Evolutionary conservation across 441 rosid species (phyloP).

Genomic region (Arabidopsis hybrid): DNA sequence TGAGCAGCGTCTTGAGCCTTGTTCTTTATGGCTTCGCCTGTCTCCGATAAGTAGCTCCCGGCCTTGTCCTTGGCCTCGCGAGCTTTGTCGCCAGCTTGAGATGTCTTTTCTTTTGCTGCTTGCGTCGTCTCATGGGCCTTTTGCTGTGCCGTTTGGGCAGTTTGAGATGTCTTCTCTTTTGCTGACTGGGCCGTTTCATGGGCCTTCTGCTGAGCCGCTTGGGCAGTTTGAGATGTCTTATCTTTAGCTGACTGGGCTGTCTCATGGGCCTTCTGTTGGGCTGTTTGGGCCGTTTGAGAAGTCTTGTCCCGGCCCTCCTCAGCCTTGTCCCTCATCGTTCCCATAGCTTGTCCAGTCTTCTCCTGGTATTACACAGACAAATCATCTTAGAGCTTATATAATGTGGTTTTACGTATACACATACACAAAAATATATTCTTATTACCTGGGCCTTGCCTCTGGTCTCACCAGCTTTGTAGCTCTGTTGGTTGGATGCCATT

Average conservation of each 20-base stretch:
- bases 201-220: slow-evolving; percentile 37
- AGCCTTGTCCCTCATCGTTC: slow-evolving; percentile 43
- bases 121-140: too few species aligned
- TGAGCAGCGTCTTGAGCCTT: slow-evolving; percentile 47
- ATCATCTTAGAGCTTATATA: neutral
- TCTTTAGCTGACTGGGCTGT: slow-evolving; percentile 37
- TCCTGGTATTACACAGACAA: slow-evolving; percentile 34
- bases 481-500: slow-evolving; percentile 49
- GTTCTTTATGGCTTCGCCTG: slow-evolving; percentile 45
- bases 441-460: slow-evolving; percentile 47
- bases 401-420: neutral
- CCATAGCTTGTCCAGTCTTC: slow-evolving; percentile 46
- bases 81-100: slow-evolving; percentile 35
- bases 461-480: slow-evolving; percentile 49
- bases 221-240: slow-evolving; percentile 41
- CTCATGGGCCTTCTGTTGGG: slow-evolving; percentile 37
- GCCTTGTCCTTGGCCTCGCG: slow-evolving; percentile 42
- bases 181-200: slow-evolving; percentile 22
- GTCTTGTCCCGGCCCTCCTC: slow-evolving; percentile 45
- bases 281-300: slow-evolving; percentile 33
- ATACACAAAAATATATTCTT: neutral
- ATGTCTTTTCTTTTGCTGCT: too few species aligned
- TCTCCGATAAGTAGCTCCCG: slow-evolving; percentile 46
- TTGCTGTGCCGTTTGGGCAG: too few species aligned
- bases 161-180: slow-evolving; percentile 36